phyloP scores from a whole-genome alignment of 2,329 filamentous ascomycete species.

The Paecilomyces formosus region DNA sequence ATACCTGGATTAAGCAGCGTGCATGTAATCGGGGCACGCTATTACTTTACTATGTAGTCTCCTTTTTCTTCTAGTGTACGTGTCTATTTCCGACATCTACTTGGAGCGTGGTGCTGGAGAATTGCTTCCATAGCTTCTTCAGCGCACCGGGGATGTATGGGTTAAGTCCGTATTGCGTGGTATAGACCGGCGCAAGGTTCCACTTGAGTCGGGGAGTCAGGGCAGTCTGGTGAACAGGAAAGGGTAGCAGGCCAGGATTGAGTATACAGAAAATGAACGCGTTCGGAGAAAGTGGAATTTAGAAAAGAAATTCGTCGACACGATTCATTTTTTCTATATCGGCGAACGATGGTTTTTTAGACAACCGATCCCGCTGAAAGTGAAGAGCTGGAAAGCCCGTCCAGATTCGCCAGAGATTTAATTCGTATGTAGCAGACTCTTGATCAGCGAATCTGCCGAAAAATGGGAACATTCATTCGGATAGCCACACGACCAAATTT shows the following conservation, averaged over 20 bases:
- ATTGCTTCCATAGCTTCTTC: background rate
- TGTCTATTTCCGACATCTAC: background rate
- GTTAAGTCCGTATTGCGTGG: background rate
- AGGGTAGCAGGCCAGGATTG: background rate
- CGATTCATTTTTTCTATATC: conserved; percentile 7
- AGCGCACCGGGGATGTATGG: background rate
- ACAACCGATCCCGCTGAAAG: conserved; percentile 8
- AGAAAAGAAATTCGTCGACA: conserved; percentile 5
- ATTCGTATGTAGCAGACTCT: conserved; percentile 6
- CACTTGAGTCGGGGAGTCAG: background rate
- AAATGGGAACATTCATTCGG: conserved; percentile 22
- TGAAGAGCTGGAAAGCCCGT: conserved; percentile 10
- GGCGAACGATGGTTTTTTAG: conserved; percentile 8
- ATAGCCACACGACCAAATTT: conserved; percentile 20
- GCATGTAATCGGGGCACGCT: background rate
- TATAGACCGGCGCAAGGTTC: background rate
- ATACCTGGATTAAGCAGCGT: background rate
- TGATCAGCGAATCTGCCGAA: conserved; percentile 9
- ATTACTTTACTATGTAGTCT: background rate
- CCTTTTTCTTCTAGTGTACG: background rate
- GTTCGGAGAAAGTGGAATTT: too few relatives aligned
- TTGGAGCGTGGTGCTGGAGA: background rate
- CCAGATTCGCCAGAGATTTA: conserved; percentile 11
- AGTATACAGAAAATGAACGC: too few relatives aligned
- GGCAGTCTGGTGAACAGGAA: background rate